Base-by-base conservation (phyloP, 1,284 basidiomycete genomes). In the Naganishia liquefaciens region DNA sequence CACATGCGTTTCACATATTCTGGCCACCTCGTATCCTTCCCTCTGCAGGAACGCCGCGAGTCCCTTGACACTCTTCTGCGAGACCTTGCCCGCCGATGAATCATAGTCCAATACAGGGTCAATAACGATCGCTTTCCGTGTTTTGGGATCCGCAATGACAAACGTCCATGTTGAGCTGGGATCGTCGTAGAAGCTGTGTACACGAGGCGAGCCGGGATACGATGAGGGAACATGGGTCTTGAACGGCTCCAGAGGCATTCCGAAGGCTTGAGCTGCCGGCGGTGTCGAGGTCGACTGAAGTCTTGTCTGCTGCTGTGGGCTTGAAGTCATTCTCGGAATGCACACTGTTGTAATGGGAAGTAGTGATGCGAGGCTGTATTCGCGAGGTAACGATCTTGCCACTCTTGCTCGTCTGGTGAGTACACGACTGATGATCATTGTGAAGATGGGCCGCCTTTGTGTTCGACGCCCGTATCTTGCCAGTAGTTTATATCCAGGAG, bases 101-200 rank as follows among this genome's bases (percentile, higher is more conserved):
- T 75, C 72, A 49, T 68, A 75, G 64, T 75, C 72, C 54, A 76
- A 69, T 19, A 70, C 72, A 2, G 75, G 70, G 52, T 76, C 75
- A 52, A 76, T 69, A 47, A 75, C 49, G 49, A 73, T 63, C 13
- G 69, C 68, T 23, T 66, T 33, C 21, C 55, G 51, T 0, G 73
- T 67, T 1, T 50, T 23, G 0, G 71, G 69, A 61, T 67, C 65
- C 17, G 69, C 70, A 50, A 73, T 68, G 49, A 76, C 61, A 55
- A 73, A 76, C 2, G 69, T 70, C 70, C 72, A 76, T 11, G 74
- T 75, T 1, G 68, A 54, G 2, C 70, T 72, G 1, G 68, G 47
- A 2, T 64, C 40, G 60, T 76, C 71, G 61, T 68, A 76, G 66
- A 76, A 75, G 54, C 68, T 68, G 68, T 73, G 70, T 17, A 71